These are phyloP conservation scores for Monascus ruber DNA, from an alignment of 2,329 filamentous ascomycete genomes.

Conservation along the genomic window DNA sequence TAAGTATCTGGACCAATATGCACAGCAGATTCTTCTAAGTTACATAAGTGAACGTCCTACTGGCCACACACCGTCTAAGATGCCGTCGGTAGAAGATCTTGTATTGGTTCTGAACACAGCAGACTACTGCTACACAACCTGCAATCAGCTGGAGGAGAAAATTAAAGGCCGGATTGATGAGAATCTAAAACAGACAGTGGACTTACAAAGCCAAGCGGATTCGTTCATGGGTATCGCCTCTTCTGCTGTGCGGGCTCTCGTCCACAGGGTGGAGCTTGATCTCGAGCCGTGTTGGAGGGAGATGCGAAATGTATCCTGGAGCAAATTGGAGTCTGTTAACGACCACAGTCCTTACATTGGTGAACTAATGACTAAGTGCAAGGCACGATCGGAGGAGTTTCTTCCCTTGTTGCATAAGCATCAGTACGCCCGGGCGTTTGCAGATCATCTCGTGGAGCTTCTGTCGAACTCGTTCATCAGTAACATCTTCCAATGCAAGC, in stretches of 20 bases:
- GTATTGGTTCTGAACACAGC: conserved; percentile 89
- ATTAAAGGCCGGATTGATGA: conserved; percentile 82
- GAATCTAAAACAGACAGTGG: conserved; percentile 63
- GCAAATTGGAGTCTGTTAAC: conserved; percentile 80
- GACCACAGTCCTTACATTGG: conserved; percentile 89
- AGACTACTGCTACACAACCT: conserved; percentile 93
- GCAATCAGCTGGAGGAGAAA: conserved; percentile 85
- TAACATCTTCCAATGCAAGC: conserved; percentile 79
- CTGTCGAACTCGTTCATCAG: conserved; percentile 67
- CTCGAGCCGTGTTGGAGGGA: conserved; percentile 87
- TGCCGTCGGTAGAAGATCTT: conserved; percentile 56
- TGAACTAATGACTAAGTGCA: conserved; percentile 64
- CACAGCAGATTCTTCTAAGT: conserved; percentile 76
- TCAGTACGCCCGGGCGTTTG: conserved; percentile 89
- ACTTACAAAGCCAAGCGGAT: conserved; percentile 86
- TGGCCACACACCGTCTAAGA: conserved; percentile 41
- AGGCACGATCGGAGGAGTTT: conserved; percentile 61
- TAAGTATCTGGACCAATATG: conserved; percentile 91
- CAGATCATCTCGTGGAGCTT: conserved; percentile 87
- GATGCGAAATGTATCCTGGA: conserved; percentile 95
- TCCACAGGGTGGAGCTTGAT: conserved; percentile 69
- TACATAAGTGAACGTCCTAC: conserved; percentile 52
- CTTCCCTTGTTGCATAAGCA: conserved; percentile 71
- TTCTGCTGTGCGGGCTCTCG: conserved; percentile 70
- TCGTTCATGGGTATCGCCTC: conserved; percentile 91